These are phyloP conservation scores for Aspergillus conjunctus DNA, from an alignment of 495 filamentous ascomycete species.

Conservation along the genomic window DNA sequence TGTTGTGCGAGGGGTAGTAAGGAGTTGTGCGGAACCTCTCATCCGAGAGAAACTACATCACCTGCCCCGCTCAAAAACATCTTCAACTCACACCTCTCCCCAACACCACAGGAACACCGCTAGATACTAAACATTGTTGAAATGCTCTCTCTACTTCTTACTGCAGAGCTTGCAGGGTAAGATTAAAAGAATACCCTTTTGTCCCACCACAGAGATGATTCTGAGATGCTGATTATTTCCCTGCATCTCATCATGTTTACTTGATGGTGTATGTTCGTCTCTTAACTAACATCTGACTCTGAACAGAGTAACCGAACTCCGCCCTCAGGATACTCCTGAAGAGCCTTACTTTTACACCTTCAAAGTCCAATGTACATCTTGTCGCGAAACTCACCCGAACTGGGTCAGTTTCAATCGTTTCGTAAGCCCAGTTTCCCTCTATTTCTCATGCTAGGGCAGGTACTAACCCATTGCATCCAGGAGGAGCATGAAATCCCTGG, in stretches of 20 bases:
- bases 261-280: neutral
- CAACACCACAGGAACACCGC: conserved; percentile 3
- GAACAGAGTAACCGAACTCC: conserved; percentile 81
- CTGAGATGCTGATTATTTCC: conserved; percentile 14
- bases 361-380: conserved; percentile 94
- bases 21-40: neutral
- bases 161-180: conserved; percentile 77
- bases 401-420: conserved; percentile 84
- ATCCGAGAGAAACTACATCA: conserved; percentile 6
- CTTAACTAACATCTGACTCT: conserved; percentile 16
- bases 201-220: conserved; percentile 15
- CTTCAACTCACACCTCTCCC: neutral
- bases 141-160: conserved; percentile 80
- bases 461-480: conserved; percentile 42
- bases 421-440: conserved; percentile 55
- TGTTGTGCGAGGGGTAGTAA: neutral
- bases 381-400: conserved; percentile 87
- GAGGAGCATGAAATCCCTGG: conserved; percentile 85
- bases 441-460: neutral
- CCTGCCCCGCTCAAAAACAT: conserved; percentile 23
- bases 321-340: conserved; percentile 76
- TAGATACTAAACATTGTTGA: conserved; percentile 24
- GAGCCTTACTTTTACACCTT: conserved; percentile 93
- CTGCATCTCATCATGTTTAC: conserved; percentile 10
- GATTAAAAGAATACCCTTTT: conserved; percentile 21